These are phyloP conservation scores for Psilocybe subaeruginosa DNA, from an alignment of 768 basidiomycete species.

Conservation along the genomic window DNA sequence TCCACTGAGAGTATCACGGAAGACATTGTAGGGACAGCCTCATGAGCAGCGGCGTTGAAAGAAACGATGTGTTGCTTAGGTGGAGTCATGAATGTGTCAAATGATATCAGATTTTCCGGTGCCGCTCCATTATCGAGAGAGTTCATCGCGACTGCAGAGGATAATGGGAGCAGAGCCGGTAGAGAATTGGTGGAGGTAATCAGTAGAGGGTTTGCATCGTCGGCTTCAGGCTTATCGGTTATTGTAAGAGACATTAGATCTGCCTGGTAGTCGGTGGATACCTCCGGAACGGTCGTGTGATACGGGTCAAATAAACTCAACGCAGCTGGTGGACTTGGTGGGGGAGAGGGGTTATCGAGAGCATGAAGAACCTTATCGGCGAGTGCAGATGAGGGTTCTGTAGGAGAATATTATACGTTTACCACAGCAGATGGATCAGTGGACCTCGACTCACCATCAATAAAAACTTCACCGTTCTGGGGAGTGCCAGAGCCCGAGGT, in stretches of 20 bases:
- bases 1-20: constrained; percentile 18
- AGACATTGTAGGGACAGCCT: neutral
- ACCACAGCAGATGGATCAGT: constrained; percentile 3
- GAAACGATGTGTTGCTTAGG: neutral
- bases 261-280: constrained; percentile 23
- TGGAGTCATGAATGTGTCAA: constrained; percentile 41
- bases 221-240: constrained; percentile 9
- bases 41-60: neutral
- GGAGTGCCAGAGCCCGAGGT: constrained; percentile 49
- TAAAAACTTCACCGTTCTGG: constrained; percentile 42
- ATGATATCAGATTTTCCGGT: constrained; percentile 25
- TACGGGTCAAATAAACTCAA: constrained; percentile 28
- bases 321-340: constrained; percentile 33
- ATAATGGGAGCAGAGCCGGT: constrained; percentile 3
- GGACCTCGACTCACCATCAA: constrained; percentile 45
- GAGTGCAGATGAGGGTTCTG: constrained; percentile 71
- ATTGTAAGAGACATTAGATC: constrained; percentile 24
- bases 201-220: constrained; percentile 1
- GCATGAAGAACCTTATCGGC: constrained; percentile 70
- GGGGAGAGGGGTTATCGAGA: constrained; percentile 76
- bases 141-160: constrained; percentile 5
- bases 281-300: constrained; percentile 19
- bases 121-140: neutral
- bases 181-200: neutral
- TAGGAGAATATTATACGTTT: constrained; percentile 1